Evolutionary conservation across 2,329 filamentous ascomycete species (phyloP).

Genomic region (Lomentospora prolificans): DNA sequence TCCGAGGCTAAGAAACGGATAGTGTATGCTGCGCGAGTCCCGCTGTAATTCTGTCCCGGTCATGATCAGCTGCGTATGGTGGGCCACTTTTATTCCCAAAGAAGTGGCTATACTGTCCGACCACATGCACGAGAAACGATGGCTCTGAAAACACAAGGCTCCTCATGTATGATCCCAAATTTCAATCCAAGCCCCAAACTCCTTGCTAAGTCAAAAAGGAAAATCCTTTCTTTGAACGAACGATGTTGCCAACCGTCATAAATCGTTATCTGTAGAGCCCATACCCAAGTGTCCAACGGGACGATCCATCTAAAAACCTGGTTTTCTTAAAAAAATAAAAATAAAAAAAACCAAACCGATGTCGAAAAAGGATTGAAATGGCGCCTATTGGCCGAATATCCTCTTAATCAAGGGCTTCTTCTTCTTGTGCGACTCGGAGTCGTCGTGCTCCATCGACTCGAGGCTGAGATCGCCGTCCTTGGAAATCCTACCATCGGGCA

Average conservation of each 20-base stretch:
- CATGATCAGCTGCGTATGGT: too few species aligned
- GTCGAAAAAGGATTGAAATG: not conserved
- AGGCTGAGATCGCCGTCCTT: constrained; percentile 3
- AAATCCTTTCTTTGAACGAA: too few species aligned
- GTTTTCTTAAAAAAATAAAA: too few species aligned
- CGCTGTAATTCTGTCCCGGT: too few species aligned
- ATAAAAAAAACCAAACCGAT: not conserved
- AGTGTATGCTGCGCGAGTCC: too few species aligned
- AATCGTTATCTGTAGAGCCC: not conserved
- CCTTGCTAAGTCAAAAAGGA: constrained; percentile 1
- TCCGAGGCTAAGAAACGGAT: too few species aligned
- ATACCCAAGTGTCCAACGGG: not conserved
- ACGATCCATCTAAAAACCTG: not conserved
- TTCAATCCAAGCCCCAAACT: not conserved
- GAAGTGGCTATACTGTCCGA: not conserved
- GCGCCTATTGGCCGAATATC: not conserved
- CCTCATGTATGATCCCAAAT: too few species aligned
- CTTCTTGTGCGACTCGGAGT: not conserved
- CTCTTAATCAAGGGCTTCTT: constrained; percentile 5
- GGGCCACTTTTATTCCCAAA: not conserved
- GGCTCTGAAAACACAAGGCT: too few species aligned
- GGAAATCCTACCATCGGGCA: constrained; percentile 6
- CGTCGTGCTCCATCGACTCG: not conserved
- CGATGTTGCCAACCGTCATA: not conserved
- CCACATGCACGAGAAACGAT: too few species aligned